These are phyloP conservation scores for Scutellaria minor DNA, from an alignment of 257 asterid species.

Conservation along the genomic window DNA sequence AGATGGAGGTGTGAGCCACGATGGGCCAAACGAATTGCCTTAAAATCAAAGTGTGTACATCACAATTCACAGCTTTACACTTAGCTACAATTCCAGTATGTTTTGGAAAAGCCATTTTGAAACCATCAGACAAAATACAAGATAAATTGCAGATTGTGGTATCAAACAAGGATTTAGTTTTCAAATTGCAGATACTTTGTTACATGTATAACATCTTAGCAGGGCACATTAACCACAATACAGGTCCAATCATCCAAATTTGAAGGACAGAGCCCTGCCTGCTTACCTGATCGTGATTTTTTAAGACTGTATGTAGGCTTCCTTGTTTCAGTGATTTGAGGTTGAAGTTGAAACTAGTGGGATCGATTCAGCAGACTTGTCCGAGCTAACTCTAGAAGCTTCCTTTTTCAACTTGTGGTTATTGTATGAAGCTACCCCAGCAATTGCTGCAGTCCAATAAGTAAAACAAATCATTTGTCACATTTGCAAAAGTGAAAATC, in stretches of 20 bases:
- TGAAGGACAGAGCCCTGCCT: slow-evolving; percentile 21
- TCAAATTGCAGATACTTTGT: slow-evolving; percentile 24
- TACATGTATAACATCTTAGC: slow-evolving; percentile 23
- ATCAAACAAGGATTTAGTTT: slow-evolving; percentile 2
- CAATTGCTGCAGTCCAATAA: slow-evolving; percentile 68
- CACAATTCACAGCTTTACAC: slow-evolving; percentile 27
- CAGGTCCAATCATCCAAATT: slow-evolving; percentile 11
- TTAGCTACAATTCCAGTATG: slow-evolving; percentile 27
- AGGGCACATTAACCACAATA: slow-evolving; percentile 13
- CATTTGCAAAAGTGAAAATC: slow-evolving; percentile 13
- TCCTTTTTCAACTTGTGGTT: slow-evolving; percentile 87
- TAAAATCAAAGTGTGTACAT: slow-evolving; percentile 11
- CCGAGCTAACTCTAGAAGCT: slow-evolving; percentile 57
- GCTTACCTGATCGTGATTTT: slow-evolving; percentile 12
- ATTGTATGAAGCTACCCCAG: slow-evolving; percentile 94
- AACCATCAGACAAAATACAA: slow-evolving; percentile 19
- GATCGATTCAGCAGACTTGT: slow-evolving; percentile 46
- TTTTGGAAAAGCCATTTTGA: neutral
- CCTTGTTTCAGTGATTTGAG: slow-evolving; percentile 31
- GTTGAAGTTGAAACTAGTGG: slow-evolving; percentile 46
- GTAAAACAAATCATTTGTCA: neutral
- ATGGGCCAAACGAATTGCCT: slow-evolving; percentile 15
- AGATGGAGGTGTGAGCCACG: neutral
- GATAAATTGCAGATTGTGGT: slow-evolving; percentile 21
- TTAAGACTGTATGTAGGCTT: neutral